Evolutionary conservation across 768 basidiomycete species (phyloP).

Genomic region (Leccinum subgranulosum): DNA sequence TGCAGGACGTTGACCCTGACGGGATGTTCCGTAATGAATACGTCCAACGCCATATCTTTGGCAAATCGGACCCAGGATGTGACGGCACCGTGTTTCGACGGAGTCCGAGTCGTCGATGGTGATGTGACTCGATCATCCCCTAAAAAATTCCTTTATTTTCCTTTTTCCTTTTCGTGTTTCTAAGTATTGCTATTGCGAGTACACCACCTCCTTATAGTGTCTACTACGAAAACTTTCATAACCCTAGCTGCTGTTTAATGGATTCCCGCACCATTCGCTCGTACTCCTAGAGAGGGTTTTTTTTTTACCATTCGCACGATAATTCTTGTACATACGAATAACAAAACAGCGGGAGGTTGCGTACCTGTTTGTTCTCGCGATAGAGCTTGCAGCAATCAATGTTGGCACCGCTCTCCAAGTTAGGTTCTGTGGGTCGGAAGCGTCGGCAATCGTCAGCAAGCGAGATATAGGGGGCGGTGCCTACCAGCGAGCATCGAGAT

Average conservation of each 20-base stretch:
- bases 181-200: slow-evolving; percentile 6
- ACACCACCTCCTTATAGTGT: slow-evolving; percentile 13
- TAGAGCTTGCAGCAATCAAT: slow-evolving; percentile 97
- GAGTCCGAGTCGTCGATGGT: slow-evolving; percentile 7
- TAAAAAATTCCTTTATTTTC: neutral
- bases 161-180: neutral
- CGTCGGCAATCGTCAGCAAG: neutral
- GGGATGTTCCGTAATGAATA: slow-evolving; percentile 88
- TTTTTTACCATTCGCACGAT: neutral
- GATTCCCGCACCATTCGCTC: slow-evolving; percentile 81
- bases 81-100: slow-evolving; percentile 48
- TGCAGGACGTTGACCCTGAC: slow-evolving; percentile 66
- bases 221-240: slow-evolving; percentile 37
- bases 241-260: slow-evolving; percentile 81
- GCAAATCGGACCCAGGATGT: slow-evolving; percentile 41
- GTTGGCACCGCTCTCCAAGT: slow-evolving; percentile 96
- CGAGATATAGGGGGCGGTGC: slow-evolving; percentile 15
- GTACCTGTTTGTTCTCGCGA: slow-evolving; percentile 72
- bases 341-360: slow-evolving; percentile 10
- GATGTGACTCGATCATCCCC: neutral
- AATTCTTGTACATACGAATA: neutral
- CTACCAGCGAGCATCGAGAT: slow-evolving; percentile 95
- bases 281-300: slow-evolving; percentile 56
- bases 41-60: slow-evolving; percentile 82
- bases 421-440: slow-evolving; percentile 63